Evolutionary conservation across 768 basidiomycete genomes (phyloP), one percentile per base, ranked within the genome.

Genomic region (Rhodotorula paludigena): DNA sequence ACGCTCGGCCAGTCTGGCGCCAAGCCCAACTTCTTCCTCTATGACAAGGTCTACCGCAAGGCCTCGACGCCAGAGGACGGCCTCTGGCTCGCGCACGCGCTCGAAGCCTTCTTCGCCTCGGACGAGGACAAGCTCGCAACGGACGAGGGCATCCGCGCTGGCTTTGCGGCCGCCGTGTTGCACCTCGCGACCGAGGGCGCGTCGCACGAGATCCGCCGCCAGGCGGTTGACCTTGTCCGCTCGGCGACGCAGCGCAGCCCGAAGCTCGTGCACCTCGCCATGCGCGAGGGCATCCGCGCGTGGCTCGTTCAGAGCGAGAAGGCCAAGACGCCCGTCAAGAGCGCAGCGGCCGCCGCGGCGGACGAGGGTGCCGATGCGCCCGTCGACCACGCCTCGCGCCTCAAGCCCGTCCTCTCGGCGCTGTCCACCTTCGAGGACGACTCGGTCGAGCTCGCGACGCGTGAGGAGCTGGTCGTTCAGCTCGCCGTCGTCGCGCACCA

Each of bases 41-140:
- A 85, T 85, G 92, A 94, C 60, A 92, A 89, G 76, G 85, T 90
- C 0, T 92, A 90, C 74, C 84, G 86, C 65, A 91, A 89, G 76
- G 71, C 87, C 23, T 79, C 80, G 12, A 73, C 81, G 0, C 82
- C 82, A 5, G 90, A 90, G 23, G 80, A 81, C 59, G 86, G 90
- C 62, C 74, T 72, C 20, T 96, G 92, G 93, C 78, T 96, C 3
- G 78, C 90, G 21, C 83, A 86, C 39, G 87, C 88, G 0, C 76
- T 82, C 15, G 81, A 87, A 60, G 83, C 82, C 7, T 78, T 78
- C 20, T 57, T 77, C 39, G 49, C 42, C 15, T 41, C 28, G 82
- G 77, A 75, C 84, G 84, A 58, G 51, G 60, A 61, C 18, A 68
- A 58, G 63, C 73, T 80, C 80, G 49, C 66, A 73, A 52, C 2